Evolutionary conservation across 257 asterid species (phyloP).

Genomic region (Craterostigma plantagineum): DNA sequence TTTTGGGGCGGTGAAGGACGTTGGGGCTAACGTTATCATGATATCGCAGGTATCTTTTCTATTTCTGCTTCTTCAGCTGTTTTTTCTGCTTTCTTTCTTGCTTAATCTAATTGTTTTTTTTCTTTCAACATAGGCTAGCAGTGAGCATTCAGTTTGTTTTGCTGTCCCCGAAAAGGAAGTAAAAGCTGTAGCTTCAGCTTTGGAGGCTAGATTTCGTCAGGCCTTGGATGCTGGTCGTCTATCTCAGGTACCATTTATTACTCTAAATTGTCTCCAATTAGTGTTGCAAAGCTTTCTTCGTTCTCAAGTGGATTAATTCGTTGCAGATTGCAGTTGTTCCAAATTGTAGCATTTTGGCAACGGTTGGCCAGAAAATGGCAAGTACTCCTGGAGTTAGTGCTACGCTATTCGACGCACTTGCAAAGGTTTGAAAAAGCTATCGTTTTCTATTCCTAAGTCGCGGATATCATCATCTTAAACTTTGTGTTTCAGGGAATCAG

Average conservation of each 20-base stretch:
- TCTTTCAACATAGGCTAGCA: conserved; percentile 70
- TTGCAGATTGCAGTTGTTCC: conserved; percentile 82
- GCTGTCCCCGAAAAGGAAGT: conserved; percentile 97
- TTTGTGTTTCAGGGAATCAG: too few relatives aligned
- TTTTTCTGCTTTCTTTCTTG: conserved; percentile 3
- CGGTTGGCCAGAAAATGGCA: conserved; percentile 99
- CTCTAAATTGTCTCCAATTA: too few relatives aligned
- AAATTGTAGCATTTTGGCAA: conserved; percentile 91
- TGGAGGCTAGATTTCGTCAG: conserved; percentile 72
- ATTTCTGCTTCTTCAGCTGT: too few relatives aligned
- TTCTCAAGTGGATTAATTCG: neutral
- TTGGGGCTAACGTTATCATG: conserved; percentile 96
- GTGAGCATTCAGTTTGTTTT: conserved; percentile 98
- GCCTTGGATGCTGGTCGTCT: conserved; percentile 96
- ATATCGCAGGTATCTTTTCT: conserved; percentile 79
- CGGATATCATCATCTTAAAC: too few relatives aligned
- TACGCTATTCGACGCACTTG: conserved; percentile 89
- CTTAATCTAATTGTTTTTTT: neutral
- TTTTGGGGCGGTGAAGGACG: conserved; percentile 86
- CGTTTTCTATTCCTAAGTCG: too few relatives aligned
- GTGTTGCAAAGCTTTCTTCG: too few relatives aligned
- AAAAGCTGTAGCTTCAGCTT: conserved; percentile 70
- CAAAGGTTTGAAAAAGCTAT: conserved; percentile 37
- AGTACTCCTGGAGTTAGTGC: conserved; percentile 99
- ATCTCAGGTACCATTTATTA: conserved; percentile 48